A percentile compares a stretch with the other conserved stretches of the same genome.
phyloP scores from a whole-genome alignment of 352 stramenopile species.

The Globisporangium polare region DNA sequence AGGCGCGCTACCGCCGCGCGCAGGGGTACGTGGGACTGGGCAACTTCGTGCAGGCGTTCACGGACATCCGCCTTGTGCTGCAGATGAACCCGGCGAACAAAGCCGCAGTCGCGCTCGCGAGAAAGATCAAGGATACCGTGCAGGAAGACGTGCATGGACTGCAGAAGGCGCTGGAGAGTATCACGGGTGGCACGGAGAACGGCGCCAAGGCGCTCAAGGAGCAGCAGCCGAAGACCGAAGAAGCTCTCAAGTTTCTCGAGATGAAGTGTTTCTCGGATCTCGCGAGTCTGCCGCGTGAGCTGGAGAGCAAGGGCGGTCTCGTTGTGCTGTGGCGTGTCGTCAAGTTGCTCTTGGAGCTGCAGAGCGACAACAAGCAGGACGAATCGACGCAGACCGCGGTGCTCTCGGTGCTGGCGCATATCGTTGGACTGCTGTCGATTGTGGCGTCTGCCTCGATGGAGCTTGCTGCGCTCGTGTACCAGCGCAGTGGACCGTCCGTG shows the following conservation, averaged over 20 bases:
- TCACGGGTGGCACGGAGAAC: conserved; percentile 27
- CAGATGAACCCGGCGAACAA: conserved; percentile 75
- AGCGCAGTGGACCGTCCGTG: conserved; percentile 14
- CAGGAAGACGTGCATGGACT: conserved; percentile 71
- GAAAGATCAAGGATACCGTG: conserved; percentile 73
- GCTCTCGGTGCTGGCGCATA: conserved; percentile 39
- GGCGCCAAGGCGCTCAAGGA: conserved; percentile 20
- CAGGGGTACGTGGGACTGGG: conserved; percentile 66
- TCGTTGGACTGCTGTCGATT: conserved; percentile 47
- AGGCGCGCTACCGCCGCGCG: conserved; percentile 73
- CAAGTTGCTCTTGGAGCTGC: conserved; percentile 27
- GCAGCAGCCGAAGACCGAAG: conserved; percentile 39
- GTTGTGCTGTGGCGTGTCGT: conserved; percentile 48
- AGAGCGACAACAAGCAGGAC: conserved; percentile 6
- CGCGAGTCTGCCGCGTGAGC: conserved; percentile 43
- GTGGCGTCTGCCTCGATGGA: conserved; percentile 54
- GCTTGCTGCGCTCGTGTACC: conserved; percentile 31
- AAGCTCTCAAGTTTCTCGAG: conserved; percentile 73
- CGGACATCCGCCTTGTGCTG: conserved; percentile 69
- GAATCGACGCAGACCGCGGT: conserved; percentile 12
- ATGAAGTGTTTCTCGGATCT: conserved; percentile 67
- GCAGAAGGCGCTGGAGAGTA: conserved; percentile 70
- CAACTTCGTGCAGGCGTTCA: conserved; percentile 64
- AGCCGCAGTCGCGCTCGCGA: conserved; percentile 53
- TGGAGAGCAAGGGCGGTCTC: conserved; percentile 54